Conservation (phyloP, 2,329 filamentous ascomycete genomes). For the Pyrenophora seminiperda region DNA sequence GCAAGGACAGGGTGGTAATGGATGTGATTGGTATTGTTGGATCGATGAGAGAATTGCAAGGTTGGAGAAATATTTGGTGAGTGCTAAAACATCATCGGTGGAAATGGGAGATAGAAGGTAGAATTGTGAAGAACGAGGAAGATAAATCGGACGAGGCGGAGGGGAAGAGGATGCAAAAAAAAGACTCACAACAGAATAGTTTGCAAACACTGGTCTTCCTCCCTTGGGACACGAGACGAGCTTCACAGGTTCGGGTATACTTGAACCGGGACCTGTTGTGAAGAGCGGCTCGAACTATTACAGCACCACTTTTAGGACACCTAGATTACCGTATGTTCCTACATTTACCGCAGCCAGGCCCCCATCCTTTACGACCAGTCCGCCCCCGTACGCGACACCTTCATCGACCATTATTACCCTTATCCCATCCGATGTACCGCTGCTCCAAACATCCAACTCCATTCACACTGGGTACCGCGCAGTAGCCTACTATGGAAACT, state of each 20-base stretch:
- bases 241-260: background rate
- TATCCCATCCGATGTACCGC: background rate
- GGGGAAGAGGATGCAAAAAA: too few species aligned
- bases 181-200: background rate
- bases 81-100: background rate
- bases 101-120: too few species aligned
- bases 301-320: background rate
- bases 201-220: background rate
- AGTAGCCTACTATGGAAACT: conserved; percentile 75
- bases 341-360: background rate
- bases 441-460: background rate
- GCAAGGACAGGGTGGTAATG: background rate
- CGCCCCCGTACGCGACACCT: background rate
- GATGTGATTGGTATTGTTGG: background rate
- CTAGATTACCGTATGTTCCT: background rate
- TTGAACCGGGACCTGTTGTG: background rate
- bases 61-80: background rate
- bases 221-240: background rate
- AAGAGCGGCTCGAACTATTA: background rate
- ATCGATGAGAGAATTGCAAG: background rate
- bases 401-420: background rate
- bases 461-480: conserved; percentile 20
- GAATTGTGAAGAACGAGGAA: too few species aligned
- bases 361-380: background rate
- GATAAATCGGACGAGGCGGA: background rate